Evolutionary conservation across 768 basidiomycete genomes (phyloP), one percentile per base, ranked within the genome.

Genomic region (Boletellus ananas): DNA sequence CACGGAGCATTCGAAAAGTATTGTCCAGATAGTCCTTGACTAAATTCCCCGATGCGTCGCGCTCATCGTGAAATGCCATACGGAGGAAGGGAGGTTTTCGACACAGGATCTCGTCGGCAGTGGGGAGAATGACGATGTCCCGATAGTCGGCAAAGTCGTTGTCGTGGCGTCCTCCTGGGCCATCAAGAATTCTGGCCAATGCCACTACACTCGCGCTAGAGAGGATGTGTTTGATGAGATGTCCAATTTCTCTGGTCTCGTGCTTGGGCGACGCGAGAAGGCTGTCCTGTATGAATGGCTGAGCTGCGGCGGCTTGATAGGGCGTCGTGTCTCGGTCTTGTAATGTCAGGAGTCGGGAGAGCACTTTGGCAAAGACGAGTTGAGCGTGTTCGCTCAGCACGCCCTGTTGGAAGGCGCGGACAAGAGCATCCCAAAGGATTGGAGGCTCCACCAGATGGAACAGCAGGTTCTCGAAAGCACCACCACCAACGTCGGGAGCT

Each of bases 161-260:
- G 58, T 85, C 83, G 49, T 87, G 85, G 1, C 85, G 73, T 2
- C 84, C 85, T 0, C 85, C 85, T 2, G 84, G 79, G 3, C 63
- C 63, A 33, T 57, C 52, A 41, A 48, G 48, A 23, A 45, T 56
- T 13, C 58, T 56, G 20, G 54, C 48, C 8, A 51, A 29, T 5
- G 61, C 57, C 23, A 53, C 52, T 9, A 57, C 25, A 14, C 44
- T 55, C 23, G 50, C 50, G 20, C 58, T 62, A 23, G 66, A 57
- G 29, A 74, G 49, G 29, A 73, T 58, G 33, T 74, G 66, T 55
- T 74, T 70, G 52, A 80, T 71, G 37, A 72, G 69, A 18, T 75
- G 62, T 0, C 68, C 76, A 9, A 65, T 51, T 3, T 64, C 54
- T 18, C 71, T 65, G 11, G 68, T 52, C 9, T 51, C 69, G 12